Base-by-base conservation (phyloP, 177 flowering plant genomes). In the Vitis hybrid region DNA sequence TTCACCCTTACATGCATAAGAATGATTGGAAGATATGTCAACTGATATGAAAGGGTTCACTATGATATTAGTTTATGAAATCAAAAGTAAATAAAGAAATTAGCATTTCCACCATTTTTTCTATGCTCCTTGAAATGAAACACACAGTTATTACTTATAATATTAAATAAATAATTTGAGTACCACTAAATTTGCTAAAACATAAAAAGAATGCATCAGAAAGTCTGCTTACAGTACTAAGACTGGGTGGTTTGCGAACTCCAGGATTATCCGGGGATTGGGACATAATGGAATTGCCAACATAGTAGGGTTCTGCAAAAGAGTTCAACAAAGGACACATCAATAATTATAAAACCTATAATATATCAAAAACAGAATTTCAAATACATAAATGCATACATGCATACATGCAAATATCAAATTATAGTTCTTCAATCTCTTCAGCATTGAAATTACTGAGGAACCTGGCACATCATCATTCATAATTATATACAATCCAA, bases 201-300 rank as follows among this genome's bases (percentile, higher is more conserved):
- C 15, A 59, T 47, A 66, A 57, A 15, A 62, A 64, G 65, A 65
- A 69, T 1, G 18, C 22, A 58, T 13, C n/a, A 66, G n/a, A 73
- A 69, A 59, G 17, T 69, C 17, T 68, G 81, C 94, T 85, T 82
- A 87, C 94, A 65, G 71, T 50, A 67, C 71, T 66, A 64, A 66
- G 72, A 76, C 68, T 67, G 6, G 73, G 74, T 61, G 72, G 82
- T 76, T 76, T 85, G 13, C 33, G 55, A 58, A 57, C 59, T 50
- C 74, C 78, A 68, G 79, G 65, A 63, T 74, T 65, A 33, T 76
- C 80, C 4, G 73, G 79, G 76, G 85, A 77, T 67, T 47, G 73
- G 49, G 68, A 62, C 67, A 58, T 22, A 66, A 68, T 28, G 38
- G 82, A 76, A 71, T 82, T 77, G 65, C 73, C 79, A 38, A 69